A percentile compares a stretch with the other conserved stretches of the same genome.
Conservation (phyloP, 441 rosid species). For the Lepidium campestre region DNA sequence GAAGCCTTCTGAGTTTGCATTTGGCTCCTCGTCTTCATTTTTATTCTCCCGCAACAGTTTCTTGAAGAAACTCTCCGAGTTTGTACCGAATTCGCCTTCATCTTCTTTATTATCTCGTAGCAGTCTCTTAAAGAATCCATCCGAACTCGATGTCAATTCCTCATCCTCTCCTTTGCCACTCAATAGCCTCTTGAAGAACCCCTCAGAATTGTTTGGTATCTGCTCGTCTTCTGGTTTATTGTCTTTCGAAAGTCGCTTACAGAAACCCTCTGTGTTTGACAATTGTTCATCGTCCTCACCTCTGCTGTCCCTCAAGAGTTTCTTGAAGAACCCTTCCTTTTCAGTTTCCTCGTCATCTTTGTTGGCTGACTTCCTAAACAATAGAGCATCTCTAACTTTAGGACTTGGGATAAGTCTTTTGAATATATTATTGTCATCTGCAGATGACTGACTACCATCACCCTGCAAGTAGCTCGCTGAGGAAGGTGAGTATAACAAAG, state of each 20-base stretch:
- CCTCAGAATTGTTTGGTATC: conserved; percentile 60
- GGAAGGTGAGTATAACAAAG: conserved; percentile 61
- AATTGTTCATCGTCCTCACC: conserved; percentile 75
- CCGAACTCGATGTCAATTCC: conserved; percentile 32
- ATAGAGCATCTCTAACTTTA: conserved; percentile 82
- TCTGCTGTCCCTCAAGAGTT: conserved; percentile 60
- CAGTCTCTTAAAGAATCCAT: conserved; percentile 71
- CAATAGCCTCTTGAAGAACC: conserved; percentile 77
- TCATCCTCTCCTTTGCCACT: conserved; percentile 52
- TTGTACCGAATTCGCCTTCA: conserved; percentile 28
- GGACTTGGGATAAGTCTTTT: conserved; percentile 87
- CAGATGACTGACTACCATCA: conserved; percentile 55
- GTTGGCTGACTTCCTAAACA: conserved; percentile 86
- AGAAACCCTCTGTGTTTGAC: conserved; percentile 77
- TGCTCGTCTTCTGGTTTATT: conserved; percentile 69
- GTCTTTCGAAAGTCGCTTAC: conserved; percentile 77
- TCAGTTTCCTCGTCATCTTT: conserved; percentile 82
- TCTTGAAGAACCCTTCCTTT: conserved; percentile 86
- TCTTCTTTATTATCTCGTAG: conserved; percentile 56
- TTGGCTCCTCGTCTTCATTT: conserved; percentile 56
- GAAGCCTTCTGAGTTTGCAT: conserved; percentile 68
- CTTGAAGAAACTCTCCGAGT: conserved; percentile 26
- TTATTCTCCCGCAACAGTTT: conserved; percentile 35
- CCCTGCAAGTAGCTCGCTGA: conserved; percentile 50
- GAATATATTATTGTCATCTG: conserved; percentile 77